Evolutionary conservation across 305 asterid species (phyloP).

Genomic region (Fraxinus velutina): DNA sequence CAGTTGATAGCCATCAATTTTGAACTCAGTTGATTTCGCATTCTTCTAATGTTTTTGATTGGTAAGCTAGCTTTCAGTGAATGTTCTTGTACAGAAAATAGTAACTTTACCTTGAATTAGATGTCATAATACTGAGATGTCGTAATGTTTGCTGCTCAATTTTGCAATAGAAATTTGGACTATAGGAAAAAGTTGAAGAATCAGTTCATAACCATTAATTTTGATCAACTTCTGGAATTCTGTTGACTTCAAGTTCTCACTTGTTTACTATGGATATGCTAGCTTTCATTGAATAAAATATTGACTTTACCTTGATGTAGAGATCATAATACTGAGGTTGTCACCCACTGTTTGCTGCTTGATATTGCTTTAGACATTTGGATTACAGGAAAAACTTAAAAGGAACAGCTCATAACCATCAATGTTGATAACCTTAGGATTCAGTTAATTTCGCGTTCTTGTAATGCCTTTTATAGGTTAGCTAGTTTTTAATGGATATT

Average conservation of each 20-base stretch:
- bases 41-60: background rate
- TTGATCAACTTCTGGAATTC: background rate
- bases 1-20: background rate
- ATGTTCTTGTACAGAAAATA: background rate
- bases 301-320: background rate
- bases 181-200: background rate
- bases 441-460: background rate
- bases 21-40: background rate
- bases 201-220: background rate
- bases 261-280: background rate
- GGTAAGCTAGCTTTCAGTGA: background rate
- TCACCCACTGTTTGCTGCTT: background rate
- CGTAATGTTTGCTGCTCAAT: background rate
- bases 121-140: background rate
- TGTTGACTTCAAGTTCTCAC: background rate
- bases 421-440: background rate
- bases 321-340: background rate
- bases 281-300: background rate
- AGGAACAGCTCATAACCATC: background rate
- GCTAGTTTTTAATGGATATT: background rate
- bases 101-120: background rate
- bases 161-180: background rate
- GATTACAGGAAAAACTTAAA: background rate
- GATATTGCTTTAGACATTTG: background rate
- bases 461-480: background rate